A percentile compares a stretch with the other conserved stretches of the same genome.
These are phyloP conservation scores for Ambispora gerdemannii DNA, from an alignment of 192 early-diverging fungal species.

Conservation along the genomic window DNA sequence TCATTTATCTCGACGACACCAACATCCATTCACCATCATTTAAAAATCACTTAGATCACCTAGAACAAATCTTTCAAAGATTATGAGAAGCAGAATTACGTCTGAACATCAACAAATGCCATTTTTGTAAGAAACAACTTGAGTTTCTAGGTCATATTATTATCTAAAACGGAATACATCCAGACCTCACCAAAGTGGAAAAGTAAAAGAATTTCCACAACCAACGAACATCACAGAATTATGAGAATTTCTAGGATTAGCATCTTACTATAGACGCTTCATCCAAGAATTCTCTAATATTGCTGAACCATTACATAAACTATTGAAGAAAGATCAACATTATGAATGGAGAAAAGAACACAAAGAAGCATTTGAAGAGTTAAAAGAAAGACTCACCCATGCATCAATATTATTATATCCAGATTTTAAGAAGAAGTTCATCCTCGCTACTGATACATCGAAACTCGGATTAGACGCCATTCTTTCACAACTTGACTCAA, in stretches of 20 bases:
- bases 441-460: constrained; percentile 16
- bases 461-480: not conserved
- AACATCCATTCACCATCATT: too few relatives aligned
- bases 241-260: constrained; percentile 36
- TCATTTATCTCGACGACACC: too few relatives aligned
- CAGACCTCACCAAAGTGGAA: too few relatives aligned
- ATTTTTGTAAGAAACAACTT: too few relatives aligned
- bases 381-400: not conserved
- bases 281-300: constrained; percentile 35
- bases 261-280: constrained; percentile 40
- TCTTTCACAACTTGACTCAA: not conserved
- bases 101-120: too few relatives aligned
- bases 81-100: too few relatives aligned
- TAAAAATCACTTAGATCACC: too few relatives aligned
- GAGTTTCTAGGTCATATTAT: too few relatives aligned
- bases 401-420: not conserved
- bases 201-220: too few relatives aligned
- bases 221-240: constrained; percentile 30
- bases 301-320: constrained; percentile 27
- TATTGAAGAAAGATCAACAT: constrained; percentile 32
- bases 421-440: not conserved
- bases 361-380: not conserved
- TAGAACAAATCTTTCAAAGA: too few relatives aligned
- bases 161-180: too few relatives aligned
- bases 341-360: constrained; percentile 30